Conservation (phyloP, 192 early-diverging fungal species). For the Podochytrium sp. region DNA sequence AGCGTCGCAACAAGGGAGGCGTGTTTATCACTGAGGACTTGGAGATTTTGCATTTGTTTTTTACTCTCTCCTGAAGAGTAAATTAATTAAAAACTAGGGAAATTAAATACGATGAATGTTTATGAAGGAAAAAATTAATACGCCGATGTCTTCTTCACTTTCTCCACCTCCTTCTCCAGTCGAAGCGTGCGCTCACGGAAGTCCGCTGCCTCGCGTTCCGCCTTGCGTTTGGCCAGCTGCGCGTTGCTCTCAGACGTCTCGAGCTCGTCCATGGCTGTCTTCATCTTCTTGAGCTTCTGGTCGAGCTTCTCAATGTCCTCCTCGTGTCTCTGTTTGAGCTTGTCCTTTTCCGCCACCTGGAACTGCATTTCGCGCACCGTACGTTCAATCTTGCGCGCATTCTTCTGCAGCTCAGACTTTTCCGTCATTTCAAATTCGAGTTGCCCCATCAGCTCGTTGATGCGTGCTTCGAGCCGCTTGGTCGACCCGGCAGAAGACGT, state of each 20-base stretch:
- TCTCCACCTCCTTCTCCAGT: constrained; percentile 62
- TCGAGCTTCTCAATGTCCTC: constrained; percentile 75
- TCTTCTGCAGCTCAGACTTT: constrained; percentile 63
- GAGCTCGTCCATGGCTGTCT: constrained; percentile 69
- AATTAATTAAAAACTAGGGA: too few relatives aligned
- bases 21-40: background rate
- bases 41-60: too few relatives aligned
- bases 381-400: constrained; percentile 70
- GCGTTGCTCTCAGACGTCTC: constrained; percentile 62
- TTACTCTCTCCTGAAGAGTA: too few relatives aligned
- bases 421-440: constrained; percentile 68
- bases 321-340: constrained; percentile 64
- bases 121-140: background rate
- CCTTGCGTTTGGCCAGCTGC: constrained; percentile 70
- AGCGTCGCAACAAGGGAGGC: background rate
- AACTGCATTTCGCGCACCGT: constrained; percentile 85
- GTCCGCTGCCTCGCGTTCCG: constrained; percentile 72
- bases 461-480: constrained; percentile 60
- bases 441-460: constrained; percentile 64
- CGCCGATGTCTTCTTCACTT: constrained; percentile 32
- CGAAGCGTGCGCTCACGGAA: constrained; percentile 51
- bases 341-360: constrained; percentile 81
- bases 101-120: too few relatives aligned
- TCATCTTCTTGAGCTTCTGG: constrained; percentile 67
- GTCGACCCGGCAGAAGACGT: constrained; percentile 55